A percentile compares a stretch with the other conserved stretches of the same genome.
Evolutionary conservation across 148 eudicot genomes (phyloP).

Genomic region (Spergularia marina): DNA sequence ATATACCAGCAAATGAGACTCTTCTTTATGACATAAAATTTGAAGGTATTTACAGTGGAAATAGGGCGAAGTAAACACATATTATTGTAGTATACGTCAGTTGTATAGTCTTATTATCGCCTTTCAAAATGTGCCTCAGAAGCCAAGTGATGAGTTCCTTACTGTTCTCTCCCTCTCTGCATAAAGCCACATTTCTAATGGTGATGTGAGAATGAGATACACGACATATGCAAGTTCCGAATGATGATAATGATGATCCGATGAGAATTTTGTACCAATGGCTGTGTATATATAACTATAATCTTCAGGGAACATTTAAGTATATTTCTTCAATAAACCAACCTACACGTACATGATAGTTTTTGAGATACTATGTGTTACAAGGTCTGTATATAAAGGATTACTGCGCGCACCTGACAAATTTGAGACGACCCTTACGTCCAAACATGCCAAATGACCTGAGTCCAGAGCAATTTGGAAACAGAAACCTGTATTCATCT

Average conservation of each 20-base stretch:
- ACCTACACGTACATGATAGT: background rate
- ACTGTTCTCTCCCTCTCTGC: background rate
- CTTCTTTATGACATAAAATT: conserved; percentile 70
- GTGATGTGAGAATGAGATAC: background rate
- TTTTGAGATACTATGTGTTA: background rate
- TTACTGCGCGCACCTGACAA: too few species aligned
- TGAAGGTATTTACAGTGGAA: conserved; percentile 63
- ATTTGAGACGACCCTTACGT: too few species aligned
- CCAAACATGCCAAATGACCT: too few species aligned
- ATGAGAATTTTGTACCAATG: background rate
- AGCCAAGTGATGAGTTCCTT: too few species aligned
- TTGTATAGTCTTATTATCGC: background rate
- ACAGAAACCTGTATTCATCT: too few species aligned
- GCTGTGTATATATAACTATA: background rate
- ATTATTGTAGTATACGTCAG: conserved; percentile 2
- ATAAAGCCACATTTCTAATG: background rate
- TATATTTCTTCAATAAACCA: background rate
- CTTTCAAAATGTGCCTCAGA: background rate
- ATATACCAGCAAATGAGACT: conserved; percentile 87
- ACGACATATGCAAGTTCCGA: too few species aligned
- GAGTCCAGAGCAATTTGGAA: too few species aligned
- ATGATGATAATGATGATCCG: background rate
- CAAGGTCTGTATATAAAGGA: too few species aligned
- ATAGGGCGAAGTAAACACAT: conserved; percentile 46
- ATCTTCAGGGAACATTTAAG: background rate